Base-by-base conservation (phyloP, 1,284 basidiomycete species). In the Volvariella surrecta region DNA sequence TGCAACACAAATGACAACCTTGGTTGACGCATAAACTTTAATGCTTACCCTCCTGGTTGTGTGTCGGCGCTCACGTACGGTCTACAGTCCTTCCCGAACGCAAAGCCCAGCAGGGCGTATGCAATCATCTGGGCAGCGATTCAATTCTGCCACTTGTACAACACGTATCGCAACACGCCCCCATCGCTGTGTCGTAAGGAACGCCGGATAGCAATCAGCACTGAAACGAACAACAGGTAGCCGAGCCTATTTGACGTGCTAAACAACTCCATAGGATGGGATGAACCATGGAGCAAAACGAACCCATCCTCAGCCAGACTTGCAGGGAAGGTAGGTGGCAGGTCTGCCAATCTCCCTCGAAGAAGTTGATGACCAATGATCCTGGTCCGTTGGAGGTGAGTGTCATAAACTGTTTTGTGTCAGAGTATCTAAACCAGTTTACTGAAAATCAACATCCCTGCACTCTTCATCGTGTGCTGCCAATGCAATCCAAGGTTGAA, bases 321-420 rank as follows among this genome's bases (percentile, higher is more conserved):
- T 7, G 39, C 39, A 4, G 64, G 63, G 40, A 67, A 58, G 1
- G 56, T 55, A 0, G 22, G 42, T 2, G 40, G 37, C 21, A 41
- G 30, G 9, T 41, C 45, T 4, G 54, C 38, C 7, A 19, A n/a
- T n/a, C 6, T n/a, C 17, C 38, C 7, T 48, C 39, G 44, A 59
- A 68, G 49, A 67, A 67, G 42, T 68, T 69, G 51, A 70, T 61
- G 48, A 68, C 67, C 9, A 68, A 55, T 3, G 67, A 67, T 0
- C 64, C 67, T 3, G 62, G 64, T 2, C 50, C 44, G 46, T 69
- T 67, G 40, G 67, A 66, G 2, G 42, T 39, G 2, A n/a, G n/a
- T n/a, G n/a, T n/a, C n/a, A n/a, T n/a, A n/a, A n/a, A n/a, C n/a
- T n/a, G n/a, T n/a, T n/a, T n/a, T n/a, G n/a, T n/a, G n/a, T n/a